Evolutionary conservation across 768 basidiomycete species (phyloP).

Genomic region (Cystofilobasidium capitatum): DNA sequence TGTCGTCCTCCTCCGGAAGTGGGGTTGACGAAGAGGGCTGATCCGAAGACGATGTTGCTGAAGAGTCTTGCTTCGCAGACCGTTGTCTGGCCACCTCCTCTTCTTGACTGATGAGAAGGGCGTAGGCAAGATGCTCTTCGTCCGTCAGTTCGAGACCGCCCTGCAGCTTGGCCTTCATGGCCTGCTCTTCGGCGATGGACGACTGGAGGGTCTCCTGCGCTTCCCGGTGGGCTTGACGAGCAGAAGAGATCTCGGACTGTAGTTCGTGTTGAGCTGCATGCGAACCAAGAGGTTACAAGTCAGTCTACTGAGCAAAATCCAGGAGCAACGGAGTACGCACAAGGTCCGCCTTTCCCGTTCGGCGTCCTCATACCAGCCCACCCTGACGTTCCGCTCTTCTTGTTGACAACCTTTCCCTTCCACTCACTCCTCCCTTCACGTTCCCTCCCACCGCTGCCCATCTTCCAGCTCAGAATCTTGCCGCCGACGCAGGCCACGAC

Average conservation of each 20-base stretch:
- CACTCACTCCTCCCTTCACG: slow-evolving; percentile 17
- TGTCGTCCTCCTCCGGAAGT: neutral
- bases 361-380: neutral
- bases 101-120: slow-evolving; percentile 17
- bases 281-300: neutral
- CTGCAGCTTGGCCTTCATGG: slow-evolving; percentile 2
- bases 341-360: slow-evolving; percentile 2
- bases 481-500: slow-evolving; percentile 13
- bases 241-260: slow-evolving; percentile 19
- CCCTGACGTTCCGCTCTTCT: slow-evolving; percentile 2
- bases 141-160: slow-evolving; percentile 20
- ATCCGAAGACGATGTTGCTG: neutral
- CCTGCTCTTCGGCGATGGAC: neutral
- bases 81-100: slow-evolving; percentile 7
- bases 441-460: slow-evolving; percentile 4
- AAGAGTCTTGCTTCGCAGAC: neutral
- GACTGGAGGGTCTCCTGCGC: neutral
- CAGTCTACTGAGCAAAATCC: neutral
- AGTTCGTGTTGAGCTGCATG: slow-evolving; percentile 7
- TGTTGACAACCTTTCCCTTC: slow-evolving; percentile 24
- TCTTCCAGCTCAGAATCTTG: slow-evolving; percentile 21
- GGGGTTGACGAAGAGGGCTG: no score
- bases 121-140: slow-evolving; percentile 20
- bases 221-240: slow-evolving; percentile 6
- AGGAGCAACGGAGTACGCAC: neutral